Base-by-base conservation (phyloP, 2,329 filamentous ascomycete genomes). In the Hirsutella minnesotensis region DNA sequence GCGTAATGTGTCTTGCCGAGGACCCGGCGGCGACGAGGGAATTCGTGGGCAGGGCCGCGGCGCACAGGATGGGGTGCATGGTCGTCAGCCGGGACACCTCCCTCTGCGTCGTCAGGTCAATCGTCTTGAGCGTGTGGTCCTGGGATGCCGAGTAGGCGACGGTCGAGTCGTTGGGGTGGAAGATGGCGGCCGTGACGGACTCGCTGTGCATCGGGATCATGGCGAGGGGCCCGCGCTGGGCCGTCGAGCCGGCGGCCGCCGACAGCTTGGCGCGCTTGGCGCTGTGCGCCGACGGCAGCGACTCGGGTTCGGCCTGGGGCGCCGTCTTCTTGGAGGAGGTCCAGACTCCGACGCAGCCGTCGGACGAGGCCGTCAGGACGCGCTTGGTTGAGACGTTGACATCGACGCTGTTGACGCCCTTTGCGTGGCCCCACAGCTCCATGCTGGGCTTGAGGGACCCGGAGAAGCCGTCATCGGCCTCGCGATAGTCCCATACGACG, bases 121-220 rank as follows among this genome's bases (percentile, higher is more conserved):
- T 84, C 0, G 92, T 96, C 49, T 83, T 82, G 52, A 96, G 70
- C 1, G 85, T 85, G 69, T 95, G 89, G 67, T 98, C 94, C 67
- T 86, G 84, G 16, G 88, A 94, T 19, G 81, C 79, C 1, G 87
- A 90, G 70, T 98, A 96, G 38, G 85, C 90, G 34, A 95, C 86
- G 13, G 86, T 95, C 10, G 80, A 66, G 63, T 96, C 90, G 42
- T 78, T 73, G 4, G 82, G 82, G 63, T 94, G 86, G 68, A 98
- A 96, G 39, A 87, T 73, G 31, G 83, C 84, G 42, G 82, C 83
- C 1, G 85, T 86, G 37, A 89, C 86, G 37, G 83, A 75, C 10
- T 79, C 74, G 44, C 77, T 76, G 72, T 95, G 83, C 42, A 79
- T 76, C 15, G 75, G 66, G 45, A 95, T 73, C 42, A 94, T 69